Evolutionary conservation across 2,329 filamentous ascomycete species (phyloP), one percentile per base, ranked within the genome.

Genomic region (Colletotrichum paranaense): DNA sequence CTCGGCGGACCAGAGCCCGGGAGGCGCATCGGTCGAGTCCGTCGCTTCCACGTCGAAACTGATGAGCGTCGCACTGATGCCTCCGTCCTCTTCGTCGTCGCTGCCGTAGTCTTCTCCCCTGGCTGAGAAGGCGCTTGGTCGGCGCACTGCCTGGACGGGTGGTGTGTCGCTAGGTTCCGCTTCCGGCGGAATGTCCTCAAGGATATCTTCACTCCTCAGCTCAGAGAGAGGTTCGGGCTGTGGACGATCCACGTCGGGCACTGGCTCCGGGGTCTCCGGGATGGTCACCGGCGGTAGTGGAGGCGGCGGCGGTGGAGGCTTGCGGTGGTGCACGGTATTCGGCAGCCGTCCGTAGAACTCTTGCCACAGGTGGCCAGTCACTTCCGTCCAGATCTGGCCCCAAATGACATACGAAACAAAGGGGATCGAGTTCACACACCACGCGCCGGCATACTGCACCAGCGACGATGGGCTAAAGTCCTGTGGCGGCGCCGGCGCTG

Each of bases 11-110:
- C 89, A 91, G 1, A 88, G 78, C 16, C 88, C 89, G 1, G 86
- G 82, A 1, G 86, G 86, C 3, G 84, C 83, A 60, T 89, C 87
- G 3, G 83, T 85, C 0, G 87, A 82, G 59, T 90, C 89, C 4
- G 85, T 87, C 0, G 89, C 87, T 74, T 91, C 89, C 32, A 91
- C 88, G 68, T 91, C 89, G 68, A 91, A 91, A 75, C 88, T 90
- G 64, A 91, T 90, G 5, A 91, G 80, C 0, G 89, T 90, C 1
- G 88, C 86, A 67, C 86, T 89, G 28, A 90, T 82, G 60, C 86
- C 84, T 60, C 89, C 89, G 16, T 87, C 82, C 19, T 89, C 89
- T 62, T 90, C 88, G 66, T 91, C 89, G 59, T 91, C 89, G 14
- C 85, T 88, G 12, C 82, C 86, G 72, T 88, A 89, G 53, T 89